Evolutionary conservation across 345 rosid genomes (phyloP).

Genomic region (Anastatica hierochuntica): DNA sequence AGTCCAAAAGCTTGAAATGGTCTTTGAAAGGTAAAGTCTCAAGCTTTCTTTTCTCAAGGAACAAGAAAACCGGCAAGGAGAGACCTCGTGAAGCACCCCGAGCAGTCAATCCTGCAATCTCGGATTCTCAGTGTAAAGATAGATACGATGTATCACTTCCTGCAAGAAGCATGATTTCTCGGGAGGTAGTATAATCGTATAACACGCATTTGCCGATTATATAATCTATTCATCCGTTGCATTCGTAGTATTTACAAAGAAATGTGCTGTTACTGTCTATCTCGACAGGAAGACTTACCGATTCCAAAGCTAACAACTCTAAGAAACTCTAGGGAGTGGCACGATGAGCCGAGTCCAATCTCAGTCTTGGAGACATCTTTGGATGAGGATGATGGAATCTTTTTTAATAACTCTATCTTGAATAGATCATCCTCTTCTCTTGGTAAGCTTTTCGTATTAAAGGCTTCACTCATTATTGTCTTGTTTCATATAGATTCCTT

Average conservation of each 20-base stretch:
- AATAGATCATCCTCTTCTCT: slow-evolving; percentile 19
- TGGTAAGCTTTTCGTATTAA: slow-evolving; percentile 28
- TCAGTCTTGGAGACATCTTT: slow-evolving; percentile 50
- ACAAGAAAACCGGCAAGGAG: slow-evolving; percentile 37
- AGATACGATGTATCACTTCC: slow-evolving; percentile 11
- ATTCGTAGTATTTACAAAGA: not conserved
- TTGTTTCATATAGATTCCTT: not conserved
- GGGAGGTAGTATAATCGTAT: slow-evolving; percentile 11
- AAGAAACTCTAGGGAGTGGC: slow-evolving; percentile 33
- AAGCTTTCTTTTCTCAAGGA: slow-evolving; percentile 49
- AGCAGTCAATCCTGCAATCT: slow-evolving; percentile 15
- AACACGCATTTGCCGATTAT: not conserved
- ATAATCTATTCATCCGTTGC: not conserved
- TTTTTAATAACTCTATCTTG: slow-evolving; percentile 27
- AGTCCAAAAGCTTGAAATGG: slow-evolving; percentile 43
- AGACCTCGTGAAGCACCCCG: slow-evolving; percentile 24
- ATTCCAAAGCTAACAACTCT: slow-evolving; percentile 21
- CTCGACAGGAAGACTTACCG: slow-evolving; percentile 27
- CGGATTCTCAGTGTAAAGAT: slow-evolving; percentile 18
- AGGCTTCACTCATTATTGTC: not conserved
- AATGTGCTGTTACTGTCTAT: not conserved
- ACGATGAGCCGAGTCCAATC: slow-evolving; percentile 51
- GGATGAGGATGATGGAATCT: slow-evolving; percentile 43
- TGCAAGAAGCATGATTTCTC: slow-evolving; percentile 11
- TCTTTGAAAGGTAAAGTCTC: slow-evolving; percentile 52